Base-by-base conservation (phyloP, 2,329 filamentous ascomycete genomes). In the Phaeosphaeriaceae sp. region DNA sequence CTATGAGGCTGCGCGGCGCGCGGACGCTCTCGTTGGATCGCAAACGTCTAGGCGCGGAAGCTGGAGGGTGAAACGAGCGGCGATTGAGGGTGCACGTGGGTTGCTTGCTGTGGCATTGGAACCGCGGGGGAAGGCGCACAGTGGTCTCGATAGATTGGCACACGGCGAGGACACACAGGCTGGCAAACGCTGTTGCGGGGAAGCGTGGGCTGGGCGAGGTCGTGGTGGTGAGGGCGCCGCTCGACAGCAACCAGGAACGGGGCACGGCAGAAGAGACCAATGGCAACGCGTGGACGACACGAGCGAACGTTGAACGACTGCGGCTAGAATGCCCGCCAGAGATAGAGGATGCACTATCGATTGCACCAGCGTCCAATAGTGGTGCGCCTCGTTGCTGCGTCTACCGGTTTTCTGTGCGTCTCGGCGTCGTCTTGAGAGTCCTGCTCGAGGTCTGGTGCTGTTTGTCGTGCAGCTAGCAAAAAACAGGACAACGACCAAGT, bases 21-120 rank as follows among this genome's bases (percentile, higher is more conserved):
- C 36, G 25, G 25, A 27, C 25, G 25, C 25, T 27, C 25, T 27
- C 47, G 58, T 57, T 66, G 54, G 55, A 62, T 55, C 51, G 65
- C 62, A 69, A 64, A 65, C 63, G 63, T 56, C 58, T 68, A 66
- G 49, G 65, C 67, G 72, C 68, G 60, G 56, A 60, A 59, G 44
- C 58, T 54, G 58, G 56, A 61, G 53, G 31, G 56, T 68, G 65
- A 70, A 74, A 70, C 69, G 74, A 73, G 67, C 63, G 71, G 69
- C 67, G 65, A 66, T 61, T 66, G 66, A 54, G 54, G 61, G 55
- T 56, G 61, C 52, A 65, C 67, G 56, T 61, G 62, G 50, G 56
- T 63, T 69, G 67, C 64, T 71, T 67, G 73, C 65, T 58, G 61
- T 63, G 56, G 63, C 70, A 73, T 74, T 68, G 68, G 67, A 53